A percentile compares a stretch with the other conserved stretches of the same genome.
Conservation (phyloP, 2,329 filamentous ascomycete genomes). For the Fusarium globosum region DNA sequence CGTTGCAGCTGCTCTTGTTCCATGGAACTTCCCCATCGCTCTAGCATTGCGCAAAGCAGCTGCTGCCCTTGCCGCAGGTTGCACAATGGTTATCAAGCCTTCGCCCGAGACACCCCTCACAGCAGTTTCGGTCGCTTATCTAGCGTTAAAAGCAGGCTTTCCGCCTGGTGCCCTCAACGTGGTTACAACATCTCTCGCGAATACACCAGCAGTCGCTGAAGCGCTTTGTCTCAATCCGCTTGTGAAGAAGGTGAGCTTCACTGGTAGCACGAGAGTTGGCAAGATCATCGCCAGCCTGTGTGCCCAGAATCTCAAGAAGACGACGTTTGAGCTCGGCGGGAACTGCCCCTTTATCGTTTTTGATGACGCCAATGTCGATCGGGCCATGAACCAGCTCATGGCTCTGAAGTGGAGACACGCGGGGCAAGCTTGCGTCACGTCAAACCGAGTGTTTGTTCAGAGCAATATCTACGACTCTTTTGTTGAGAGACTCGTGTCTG, state of each 20-base stretch:
- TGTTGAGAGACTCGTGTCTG: background rate
- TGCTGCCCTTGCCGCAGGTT: constrained; percentile 76
- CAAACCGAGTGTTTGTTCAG: constrained; percentile 69
- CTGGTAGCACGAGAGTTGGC: constrained; percentile 78
- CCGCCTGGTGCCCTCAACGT: constrained; percentile 75
- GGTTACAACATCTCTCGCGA: constrained; percentile 55
- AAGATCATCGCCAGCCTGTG: constrained; percentile 70
- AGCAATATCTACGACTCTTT: constrained; percentile 65
- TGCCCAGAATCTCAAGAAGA: constrained; percentile 73
- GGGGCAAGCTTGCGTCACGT: constrained; percentile 76
- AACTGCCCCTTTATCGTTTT: constrained; percentile 75
- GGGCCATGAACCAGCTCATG: background rate
- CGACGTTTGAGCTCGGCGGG: constrained; percentile 76
- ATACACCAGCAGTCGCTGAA: constrained; percentile 58
- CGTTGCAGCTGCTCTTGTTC: constrained; percentile 50
- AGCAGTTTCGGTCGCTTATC: constrained; percentile 73
- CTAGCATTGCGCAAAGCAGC: constrained; percentile 60
- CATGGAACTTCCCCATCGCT: constrained; percentile 70
- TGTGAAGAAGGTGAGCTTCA: constrained; percentile 78
- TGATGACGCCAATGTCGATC: constrained; percentile 67
- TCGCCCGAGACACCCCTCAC: constrained; percentile 80
- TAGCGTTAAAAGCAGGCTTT: constrained; percentile 77
- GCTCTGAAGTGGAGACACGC: constrained; percentile 72
- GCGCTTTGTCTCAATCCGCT: constrained; percentile 57
- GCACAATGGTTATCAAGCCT: constrained; percentile 79